Evolutionary conservation across 164 flowering plant species (phyloP), one percentile per base, ranked within the genome.

Genomic region (Chimonanthus praecox): DNA sequence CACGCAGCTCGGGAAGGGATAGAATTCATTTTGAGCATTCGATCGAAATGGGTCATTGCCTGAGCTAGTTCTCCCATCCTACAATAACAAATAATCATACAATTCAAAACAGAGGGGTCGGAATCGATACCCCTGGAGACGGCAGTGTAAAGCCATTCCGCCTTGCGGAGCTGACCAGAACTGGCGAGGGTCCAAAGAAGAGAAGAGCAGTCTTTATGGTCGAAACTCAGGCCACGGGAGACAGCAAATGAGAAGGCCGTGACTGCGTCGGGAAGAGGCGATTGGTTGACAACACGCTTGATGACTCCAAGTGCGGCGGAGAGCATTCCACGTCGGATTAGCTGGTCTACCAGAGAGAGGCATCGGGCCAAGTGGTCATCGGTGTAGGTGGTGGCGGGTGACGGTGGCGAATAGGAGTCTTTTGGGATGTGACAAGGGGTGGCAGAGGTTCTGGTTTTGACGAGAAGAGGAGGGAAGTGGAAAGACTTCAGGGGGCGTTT

Each of bases 31-130:
- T 47, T 49, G 11, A 85, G 6, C 3, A 86, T 66, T 21, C 64
- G 67, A 71, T 82, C 84, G 71, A 88, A 83, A 75, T 74, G 77
- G 6, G 20, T 11, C 11, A 10, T 74, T 0, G 90, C 90, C 58
- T 86, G 86, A 1, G 80, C 80, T 44, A 88, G 73, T 62, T 82
- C 82, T 47, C 91, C 85, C 63, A 87, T 77, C 16, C 73, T 83
- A 77, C 84, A 80, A 48, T 76, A 84, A 76, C 87, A 88, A 66
- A 84, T 70, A 51, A 84, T 71, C 88, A 90, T 84, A 62, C 85
- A 81, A 77, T 84, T 82, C 75, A 85, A 67, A 61, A 85, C 65
- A 4, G 64, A 61, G 1, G 79, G 63, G 46, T 78, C 78, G 1
- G 83, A 78, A 63, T 71, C 77, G 18, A 78, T 74, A 77, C 86